Evolutionary conservation across 2,329 filamentous ascomycete genomes (phyloP).

Genomic region (Penicillium sp.): DNA sequence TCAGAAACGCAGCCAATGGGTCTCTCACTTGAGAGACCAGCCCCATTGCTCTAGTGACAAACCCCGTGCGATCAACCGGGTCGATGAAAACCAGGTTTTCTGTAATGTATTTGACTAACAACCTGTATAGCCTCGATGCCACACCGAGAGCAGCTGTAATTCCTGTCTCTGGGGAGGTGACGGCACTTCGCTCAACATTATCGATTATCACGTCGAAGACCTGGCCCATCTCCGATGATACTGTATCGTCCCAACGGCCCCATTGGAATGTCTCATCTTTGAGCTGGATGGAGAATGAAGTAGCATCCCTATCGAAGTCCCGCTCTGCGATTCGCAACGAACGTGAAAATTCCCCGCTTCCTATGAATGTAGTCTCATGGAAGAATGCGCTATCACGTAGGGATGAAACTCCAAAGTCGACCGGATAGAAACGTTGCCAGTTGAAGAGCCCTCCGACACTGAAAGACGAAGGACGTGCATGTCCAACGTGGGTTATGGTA

Average conservation of each 20-base stretch:
- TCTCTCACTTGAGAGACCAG: constrained; percentile 43
- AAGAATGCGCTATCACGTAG: constrained; percentile 55
- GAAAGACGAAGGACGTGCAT: constrained; percentile 21
- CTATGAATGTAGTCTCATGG: constrained; percentile 56
- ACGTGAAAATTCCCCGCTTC: constrained; percentile 53
- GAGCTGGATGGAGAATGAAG: constrained; percentile 40
- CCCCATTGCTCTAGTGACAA: constrained; percentile 38
- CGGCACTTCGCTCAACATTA: constrained; percentile 16
- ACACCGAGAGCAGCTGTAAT: constrained; percentile 11
- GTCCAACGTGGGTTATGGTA: not conserved
- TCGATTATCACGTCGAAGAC: constrained; percentile 37
- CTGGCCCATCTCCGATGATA: constrained; percentile 47
- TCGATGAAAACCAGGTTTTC: constrained; percentile 53
- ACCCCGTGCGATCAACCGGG: constrained; percentile 52
- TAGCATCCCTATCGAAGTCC: constrained; percentile 45
- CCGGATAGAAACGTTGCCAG: constrained; percentile 51
- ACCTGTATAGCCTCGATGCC: constrained; percentile 33
- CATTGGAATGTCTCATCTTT: constrained; percentile 43
- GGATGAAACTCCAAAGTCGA: constrained; percentile 53
- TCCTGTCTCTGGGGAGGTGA: not conserved
- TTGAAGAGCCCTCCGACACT: constrained; percentile 45
- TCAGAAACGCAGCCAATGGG: constrained; percentile 23
- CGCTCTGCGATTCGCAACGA: constrained; percentile 43
- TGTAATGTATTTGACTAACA: constrained; percentile 51
- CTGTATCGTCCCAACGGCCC: constrained; percentile 56